Evolutionary conservation across 768 basidiomycete species (phyloP), one percentile per base, ranked within the genome.

Genomic region (Clitopilus passeckerianus): DNA sequence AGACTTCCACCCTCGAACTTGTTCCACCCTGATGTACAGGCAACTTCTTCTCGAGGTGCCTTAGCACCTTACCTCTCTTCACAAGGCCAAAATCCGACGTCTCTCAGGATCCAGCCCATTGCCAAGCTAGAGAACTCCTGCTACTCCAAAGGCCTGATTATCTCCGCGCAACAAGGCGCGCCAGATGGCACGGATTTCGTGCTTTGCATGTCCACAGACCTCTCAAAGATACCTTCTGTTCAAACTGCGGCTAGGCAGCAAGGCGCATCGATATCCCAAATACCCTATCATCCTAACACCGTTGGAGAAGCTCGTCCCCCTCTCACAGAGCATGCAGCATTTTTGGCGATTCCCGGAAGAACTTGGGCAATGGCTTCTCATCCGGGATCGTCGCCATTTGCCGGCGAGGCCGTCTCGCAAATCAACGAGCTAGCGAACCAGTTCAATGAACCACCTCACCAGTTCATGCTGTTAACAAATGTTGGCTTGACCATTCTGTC

Each of bases 391-490:
- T 70, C 23, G 63, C 62, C 18, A 76, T 72, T 74, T 15, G 72
- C 75, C 5, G 64, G 63, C 22, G 72, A 80, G 9, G 81, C 86
- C 27, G 86, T 87, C 12, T 74, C 81, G 1, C 73, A 82, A 33
- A 85, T 82, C 54, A 94, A 95, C 66, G 93, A 96, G 73, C 77
- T 96, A 41, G 89, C 88, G 0, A 82, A 84, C 18, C 92, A 95
- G 69, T 89, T 90, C 66, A 84, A 83, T n/a, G 86, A 90, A 59
- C 76, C 81, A 10, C 78, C 90, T 20, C 80, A 81, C 53, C 89
- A 93, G 66, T 96, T 95, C 70, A 85, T 98, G 79, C 82, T 98
- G 59, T 74, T 98, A 60, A 93, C 90, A 23, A 95, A 93, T 65
- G 87, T 86, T 16, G 95, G 94, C 5, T 71, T 97, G 61, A 90